phyloP scores from a whole-genome alignment of 2,329 filamentous ascomycete genomes.

The Ceratocystis lukuohia region DNA sequence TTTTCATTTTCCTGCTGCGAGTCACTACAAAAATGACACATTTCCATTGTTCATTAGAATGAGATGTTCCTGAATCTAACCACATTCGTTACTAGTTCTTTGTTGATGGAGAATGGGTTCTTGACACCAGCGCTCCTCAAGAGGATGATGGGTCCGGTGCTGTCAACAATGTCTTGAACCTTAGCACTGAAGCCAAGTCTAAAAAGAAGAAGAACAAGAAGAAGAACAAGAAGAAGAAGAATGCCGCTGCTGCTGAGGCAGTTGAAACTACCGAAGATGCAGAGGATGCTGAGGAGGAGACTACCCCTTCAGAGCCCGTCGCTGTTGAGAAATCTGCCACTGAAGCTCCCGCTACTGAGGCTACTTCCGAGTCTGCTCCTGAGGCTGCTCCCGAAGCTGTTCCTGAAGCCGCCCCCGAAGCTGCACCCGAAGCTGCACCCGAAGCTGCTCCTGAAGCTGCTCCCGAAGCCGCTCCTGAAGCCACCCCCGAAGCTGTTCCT shows the following conservation, averaged over 20 bases:
- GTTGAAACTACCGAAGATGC: slow-evolving; percentile 5
- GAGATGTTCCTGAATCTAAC: not conserved
- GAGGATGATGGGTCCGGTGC: slow-evolving; percentile 74
- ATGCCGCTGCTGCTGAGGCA: slow-evolving; percentile 15
- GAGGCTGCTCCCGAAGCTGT: not conserved
- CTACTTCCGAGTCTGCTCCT: not conserved
- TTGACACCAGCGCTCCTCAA: slow-evolving; percentile 65
- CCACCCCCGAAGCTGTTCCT: not conserved
- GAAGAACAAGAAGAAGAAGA: slow-evolving; percentile 23
- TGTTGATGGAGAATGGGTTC: slow-evolving; percentile 82
- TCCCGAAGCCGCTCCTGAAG: slow-evolving; percentile 15
- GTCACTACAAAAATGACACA: not conserved
- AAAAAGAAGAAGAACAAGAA: slow-evolving; percentile 32
- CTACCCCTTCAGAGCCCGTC: slow-evolving; percentile 15
- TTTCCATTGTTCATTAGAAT: not conserved
- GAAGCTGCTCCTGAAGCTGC: not conserved
- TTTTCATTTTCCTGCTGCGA: not conserved
- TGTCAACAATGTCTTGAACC: slow-evolving; percentile 81
- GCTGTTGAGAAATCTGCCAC: slow-evolving; percentile 20
- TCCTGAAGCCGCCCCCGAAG: not conserved
- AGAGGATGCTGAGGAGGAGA: slow-evolving; percentile 18
- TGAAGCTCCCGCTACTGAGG: slow-evolving; percentile 2
- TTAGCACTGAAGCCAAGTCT: slow-evolving; percentile 36
- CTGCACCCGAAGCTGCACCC: not conserved
- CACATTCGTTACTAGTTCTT: slow-evolving; percentile 55